A percentile compares a stretch with the other conserved stretches of the same genome.
These are phyloP conservation scores for Yamadazyma mexicana DNA, from an alignment of 1,139 yeast genomes.

Conservation along the genomic window DNA sequence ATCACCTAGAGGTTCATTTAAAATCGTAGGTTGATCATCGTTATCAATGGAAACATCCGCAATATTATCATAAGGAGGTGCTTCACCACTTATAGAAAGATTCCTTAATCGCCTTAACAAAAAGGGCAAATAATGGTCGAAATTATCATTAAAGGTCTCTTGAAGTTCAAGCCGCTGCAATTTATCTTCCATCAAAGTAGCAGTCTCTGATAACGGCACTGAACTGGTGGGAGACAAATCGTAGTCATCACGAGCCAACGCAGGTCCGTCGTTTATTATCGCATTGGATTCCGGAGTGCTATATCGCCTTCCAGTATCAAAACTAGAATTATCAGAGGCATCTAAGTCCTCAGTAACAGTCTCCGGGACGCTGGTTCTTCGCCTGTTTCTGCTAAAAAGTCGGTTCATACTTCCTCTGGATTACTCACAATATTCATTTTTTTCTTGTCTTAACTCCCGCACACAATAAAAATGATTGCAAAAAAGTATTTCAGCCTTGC, in stretches of 20 bases:
- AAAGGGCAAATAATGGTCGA: conserved; percentile 39
- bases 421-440: neutral
- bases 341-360: neutral
- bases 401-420: neutral
- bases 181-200: conserved; percentile 22
- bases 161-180: conserved; percentile 34
- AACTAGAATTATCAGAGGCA: neutral
- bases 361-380: conserved; percentile 1
- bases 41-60: conserved; percentile 10
- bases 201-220: conserved; percentile 25
- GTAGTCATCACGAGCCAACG: neutral
- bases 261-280: neutral
- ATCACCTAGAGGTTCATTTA: conserved; percentile 18
- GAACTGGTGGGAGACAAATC: conserved; percentile 14
- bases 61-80: conserved; percentile 6
- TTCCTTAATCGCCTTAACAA: conserved; percentile 29
- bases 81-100: conserved; percentile 7
- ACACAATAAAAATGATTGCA: conserved; percentile 2
- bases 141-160: conserved; percentile 36
- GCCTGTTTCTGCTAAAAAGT: neutral
- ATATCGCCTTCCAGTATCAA: conserved; percentile 2
- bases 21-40: conserved; percentile 26
- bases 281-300: conserved; percentile 2
- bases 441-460: too few species aligned
- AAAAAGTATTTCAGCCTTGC: neutral